Conservation (phyloP, 768 basidiomycete species). For the Podaxis rugospora region DNA sequence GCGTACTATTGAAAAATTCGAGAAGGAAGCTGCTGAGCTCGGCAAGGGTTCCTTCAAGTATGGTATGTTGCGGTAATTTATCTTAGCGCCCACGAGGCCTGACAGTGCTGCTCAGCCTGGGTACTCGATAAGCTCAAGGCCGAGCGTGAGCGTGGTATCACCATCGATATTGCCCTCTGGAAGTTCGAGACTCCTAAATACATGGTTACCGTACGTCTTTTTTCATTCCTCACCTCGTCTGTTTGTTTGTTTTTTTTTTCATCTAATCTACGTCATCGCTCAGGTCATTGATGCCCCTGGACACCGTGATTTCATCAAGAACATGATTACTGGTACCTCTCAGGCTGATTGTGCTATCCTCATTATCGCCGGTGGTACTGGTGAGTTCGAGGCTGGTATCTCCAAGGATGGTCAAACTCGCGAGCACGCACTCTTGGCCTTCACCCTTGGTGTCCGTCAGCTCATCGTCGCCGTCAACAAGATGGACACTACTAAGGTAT, state of each 20-base stretch:
- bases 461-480: conserved; percentile 99
- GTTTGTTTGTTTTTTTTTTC: conserved; percentile 12
- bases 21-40: conserved; percentile 99
- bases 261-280: conserved; percentile 15
- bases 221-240: conserved; percentile 10
- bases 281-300: conserved; percentile 99
- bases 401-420: conserved; percentile 99
- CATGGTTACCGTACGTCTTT: conserved; percentile 76
- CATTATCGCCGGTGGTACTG: conserved; percentile 98
- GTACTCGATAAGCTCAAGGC: conserved; percentile 99
- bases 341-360: conserved; percentile 99
- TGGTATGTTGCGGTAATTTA: conserved; percentile 47
- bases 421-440: conserved; percentile 99
- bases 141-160: conserved; percentile 99
- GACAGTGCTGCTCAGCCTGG: conserved; percentile 67
- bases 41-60: conserved; percentile 99
- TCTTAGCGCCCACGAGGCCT: conserved; percentile 12
- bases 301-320: conserved; percentile 99
- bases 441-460: conserved; percentile 99
- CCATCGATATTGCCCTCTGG: conserved; percentile 99
- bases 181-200: conserved; percentile 99
- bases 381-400: conserved; percentile 99
- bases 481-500: conserved; percentile 98
- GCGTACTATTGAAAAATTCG: conserved; percentile 99
- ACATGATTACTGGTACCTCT: conserved; percentile 99